Base-by-base conservation (phyloP, 192 early-diverging fungal genomes). In the Coemansia sp. region DNA sequence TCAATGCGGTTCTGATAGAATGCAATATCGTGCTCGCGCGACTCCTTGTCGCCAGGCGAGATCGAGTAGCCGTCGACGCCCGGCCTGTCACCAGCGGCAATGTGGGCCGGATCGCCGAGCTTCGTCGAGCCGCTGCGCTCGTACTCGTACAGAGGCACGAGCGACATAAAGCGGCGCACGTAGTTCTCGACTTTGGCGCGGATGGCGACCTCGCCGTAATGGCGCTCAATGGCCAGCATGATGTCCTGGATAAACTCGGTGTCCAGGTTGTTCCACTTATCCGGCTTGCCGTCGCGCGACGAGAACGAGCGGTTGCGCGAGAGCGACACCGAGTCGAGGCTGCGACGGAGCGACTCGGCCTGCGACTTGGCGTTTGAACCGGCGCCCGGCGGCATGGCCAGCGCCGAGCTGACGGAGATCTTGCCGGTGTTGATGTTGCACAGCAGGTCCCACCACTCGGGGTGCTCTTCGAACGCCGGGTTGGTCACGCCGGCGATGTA, bases 401-500 rank as follows among this genome's bases (percentile, higher is more conserved):
- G 69, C 22, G 77, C 83, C 33, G 90, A 91, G 64, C 92, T 94
- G 38, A 98, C 89, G n/a, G 87, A 92, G 51, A 98, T 94, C 62
- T 89, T 92, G 48, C 93, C 93, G 2, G 93, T 93, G 60, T 89
- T 91, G 58, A 98, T 91, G 67, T 97, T 94, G 71, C 90, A 96
- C 18, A 95, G 80, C n/a, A 98, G 82, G 82, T 98, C 95, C 94
- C 94, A 98, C 93, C 94, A 94, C 49, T 86, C 80, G 11, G 89
- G 83, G 31, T 94, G 88, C 64, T 96, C 91, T 65, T 95, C 94
- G 79, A 97, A 95, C 1, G 90, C 85, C n/a, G 92, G 91, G 72
- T 98, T 96, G 0, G 95, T 95, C 9, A 96, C 94, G 14, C 95
- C 95, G 4, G 95, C 95, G 73, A 98, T 93, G 71, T 91, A 98